phyloP scores from a whole-genome alignment of 208 protist species.

The Leishmania tropica region DNA sequence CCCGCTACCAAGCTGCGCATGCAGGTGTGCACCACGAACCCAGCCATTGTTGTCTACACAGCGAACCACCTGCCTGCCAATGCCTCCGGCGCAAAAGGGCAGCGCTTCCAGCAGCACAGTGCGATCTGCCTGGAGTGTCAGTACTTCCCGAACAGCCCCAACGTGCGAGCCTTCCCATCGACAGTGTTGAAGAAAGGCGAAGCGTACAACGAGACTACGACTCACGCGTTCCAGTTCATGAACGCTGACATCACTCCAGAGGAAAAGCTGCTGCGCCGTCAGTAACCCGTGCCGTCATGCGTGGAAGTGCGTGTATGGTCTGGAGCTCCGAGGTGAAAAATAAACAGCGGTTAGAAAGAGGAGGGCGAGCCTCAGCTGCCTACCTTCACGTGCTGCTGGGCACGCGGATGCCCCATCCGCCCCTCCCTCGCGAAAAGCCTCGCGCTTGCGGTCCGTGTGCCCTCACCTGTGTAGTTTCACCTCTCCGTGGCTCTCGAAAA shows the following conservation, averaged over 20 bases:
- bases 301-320: neutral
- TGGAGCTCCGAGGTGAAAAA: neutral
- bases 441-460: neutral
- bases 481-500: neutral
- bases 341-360: neutral
- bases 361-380: neutral
- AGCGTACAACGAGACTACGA: constrained; percentile 68
- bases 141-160: constrained; percentile 83
- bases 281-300: neutral
- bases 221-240: constrained; percentile 66
- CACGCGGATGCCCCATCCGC: neutral
- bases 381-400: neutral
- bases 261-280: constrained; percentile 18
- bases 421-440: neutral
- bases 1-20: constrained; percentile 64
- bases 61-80: constrained; percentile 60
- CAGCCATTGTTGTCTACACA: constrained; percentile 69
- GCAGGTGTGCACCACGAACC: constrained; percentile 70
- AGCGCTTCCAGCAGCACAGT: constrained; percentile 65
- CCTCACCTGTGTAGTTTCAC: neutral
- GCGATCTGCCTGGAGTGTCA: constrained; percentile 74
- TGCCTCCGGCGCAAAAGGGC: constrained; percentile 48
- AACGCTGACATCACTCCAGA: constrained; percentile 22
- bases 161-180: constrained; percentile 60
- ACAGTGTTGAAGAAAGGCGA: constrained; percentile 65